Percentiles rank a stretch among this genome's conserved stretches.
Conservation (phyloP, 2,329 filamentous ascomycete genomes). For the Claviceps sp. region DNA sequence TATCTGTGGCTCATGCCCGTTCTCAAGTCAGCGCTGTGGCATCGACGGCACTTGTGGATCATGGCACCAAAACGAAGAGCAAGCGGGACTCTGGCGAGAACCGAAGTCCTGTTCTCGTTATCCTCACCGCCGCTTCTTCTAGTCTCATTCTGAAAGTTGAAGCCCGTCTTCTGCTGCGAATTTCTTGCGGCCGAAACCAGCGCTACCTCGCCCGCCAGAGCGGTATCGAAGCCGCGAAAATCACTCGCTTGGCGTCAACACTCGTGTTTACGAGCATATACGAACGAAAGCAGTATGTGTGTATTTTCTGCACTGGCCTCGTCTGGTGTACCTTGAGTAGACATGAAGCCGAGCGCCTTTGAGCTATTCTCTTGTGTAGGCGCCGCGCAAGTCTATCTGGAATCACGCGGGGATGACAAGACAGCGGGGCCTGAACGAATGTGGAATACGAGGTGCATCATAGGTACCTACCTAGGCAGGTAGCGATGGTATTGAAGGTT, state of each 20-base stretch:
- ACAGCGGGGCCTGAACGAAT: conserved; percentile 77
- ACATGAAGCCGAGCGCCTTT: conserved; percentile 75
- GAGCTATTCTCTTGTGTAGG: conserved; percentile 90
- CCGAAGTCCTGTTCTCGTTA: no score
- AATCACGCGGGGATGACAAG: conserved; percentile 80
- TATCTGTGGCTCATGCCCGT: no score
- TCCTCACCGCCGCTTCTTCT: no score
- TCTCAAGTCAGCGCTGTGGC: no score
- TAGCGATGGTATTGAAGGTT: conserved; percentile 73
- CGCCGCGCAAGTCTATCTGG: conserved; percentile 97
- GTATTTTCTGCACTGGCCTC: conserved; percentile 8
- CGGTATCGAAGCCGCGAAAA: conserved; percentile 53
- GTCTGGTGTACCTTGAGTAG: conserved; percentile 39
- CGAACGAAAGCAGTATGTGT: conserved; percentile 41
- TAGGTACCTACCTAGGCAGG: conserved; percentile 46
- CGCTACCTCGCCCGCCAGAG: conserved; percentile 66
- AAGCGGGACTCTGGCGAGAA: no score
- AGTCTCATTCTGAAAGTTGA: conserved; percentile 79
- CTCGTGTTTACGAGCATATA: conserved; percentile 73
- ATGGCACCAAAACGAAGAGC: no score
- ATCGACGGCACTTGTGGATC: no score
- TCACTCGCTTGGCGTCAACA: conserved; percentile 65
- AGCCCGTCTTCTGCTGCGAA: conserved; percentile 79
- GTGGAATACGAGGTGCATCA: conserved; percentile 92
- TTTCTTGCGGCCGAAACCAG: conserved; percentile 75